Base-by-base conservation (phyloP, 768 basidiomycete species). In the Tylopilus subfusipes region DNA sequence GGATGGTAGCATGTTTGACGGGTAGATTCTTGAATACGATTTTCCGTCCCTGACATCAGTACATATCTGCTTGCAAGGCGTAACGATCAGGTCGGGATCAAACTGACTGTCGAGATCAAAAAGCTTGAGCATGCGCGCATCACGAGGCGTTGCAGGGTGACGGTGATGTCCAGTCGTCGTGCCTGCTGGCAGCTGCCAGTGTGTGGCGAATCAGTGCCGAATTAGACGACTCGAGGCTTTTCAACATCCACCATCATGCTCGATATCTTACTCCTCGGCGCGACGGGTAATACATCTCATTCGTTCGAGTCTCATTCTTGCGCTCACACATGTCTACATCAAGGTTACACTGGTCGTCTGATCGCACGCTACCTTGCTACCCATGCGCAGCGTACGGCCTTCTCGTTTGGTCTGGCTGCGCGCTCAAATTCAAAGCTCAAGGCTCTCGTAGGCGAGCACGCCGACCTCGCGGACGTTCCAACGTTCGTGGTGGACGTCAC, bases 211-310 rank as follows among this genome's bases (percentile, higher is more conserved):
- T 24, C 1, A 22, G 25, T 29, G 3, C 47, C 36, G 38, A 40
- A 18, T 30, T 14, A 21, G n/a, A 38, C 19, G 39, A 39, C 38
- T 25, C 6, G 48, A 42, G 52, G 50, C 61, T 33, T 39, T 36
- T 47, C 61, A 61, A 50, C 63, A 16, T 44, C 34, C 16, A 65
- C 61, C 12, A 42, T 27, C 57, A 76, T 76, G 76, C 64, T 71
- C 38, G 85, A 87, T 62, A 79, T 91, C 48, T 73, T 90, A 42
- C 71, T 92, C 42, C 76, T 88, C 33, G 90, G 89, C 5, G 89
- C 88, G 9, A 88, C 88, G 22, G 72, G 77, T 79, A 59, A 68
- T 56, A 45, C 33, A 29, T 18, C 39, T 45, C 16, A 42, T 21
- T 57, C 22, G 12, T 50, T 21, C n/a, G n/a, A n/a, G 48, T 42